A percentile compares a stretch with the other conserved stretches of the same genome.
phyloP scores from a whole-genome alignment of 2,329 filamentous ascomycete species.

The Diaporthe sp. region DNA sequence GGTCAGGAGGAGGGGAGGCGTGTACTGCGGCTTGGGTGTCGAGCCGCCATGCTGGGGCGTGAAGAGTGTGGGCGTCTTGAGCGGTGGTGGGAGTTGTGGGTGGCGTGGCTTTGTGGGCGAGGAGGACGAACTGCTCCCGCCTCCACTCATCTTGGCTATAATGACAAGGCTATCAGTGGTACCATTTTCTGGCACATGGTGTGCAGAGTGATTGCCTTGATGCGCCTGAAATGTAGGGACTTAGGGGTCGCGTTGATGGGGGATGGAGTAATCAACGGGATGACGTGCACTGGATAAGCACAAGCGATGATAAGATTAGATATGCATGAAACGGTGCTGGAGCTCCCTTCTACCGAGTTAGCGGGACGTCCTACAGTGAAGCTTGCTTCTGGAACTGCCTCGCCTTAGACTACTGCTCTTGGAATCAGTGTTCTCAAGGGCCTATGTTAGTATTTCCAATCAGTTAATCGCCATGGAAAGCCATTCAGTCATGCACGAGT shows the following conservation, averaged over 20 bases:
- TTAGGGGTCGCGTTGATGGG: neutral
- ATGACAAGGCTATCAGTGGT: neutral
- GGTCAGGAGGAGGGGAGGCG: constrained; percentile 76
- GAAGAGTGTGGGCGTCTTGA: constrained; percentile 25
- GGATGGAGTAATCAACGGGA: neutral
- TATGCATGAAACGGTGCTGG: constrained; percentile 6
- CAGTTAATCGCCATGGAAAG: neutral
- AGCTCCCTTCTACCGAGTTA: neutral
- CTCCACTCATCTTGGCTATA: constrained; percentile 37
- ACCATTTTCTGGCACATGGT: constrained; percentile 13
- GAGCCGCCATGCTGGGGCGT: constrained; percentile 24
- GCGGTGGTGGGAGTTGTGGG: constrained; percentile 12
- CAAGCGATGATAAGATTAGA: constrained; percentile 19
- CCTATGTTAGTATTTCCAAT: neutral
- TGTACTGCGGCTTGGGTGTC: constrained; percentile 13
- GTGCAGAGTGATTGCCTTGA: neutral
- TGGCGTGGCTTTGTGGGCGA: constrained; percentile 27
- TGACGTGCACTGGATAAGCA: neutral
- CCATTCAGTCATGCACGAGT: neutral
- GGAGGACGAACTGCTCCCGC: constrained; percentile 38
- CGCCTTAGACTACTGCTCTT: neutral
- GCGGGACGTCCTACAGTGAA: neutral
- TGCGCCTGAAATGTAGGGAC: neutral
- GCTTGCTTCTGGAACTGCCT: neutral
- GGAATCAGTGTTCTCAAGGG: neutral